Conservation (phyloP, 2,329 filamentous ascomycete genomes). For the Tolypocladium paradoxum region DNA sequence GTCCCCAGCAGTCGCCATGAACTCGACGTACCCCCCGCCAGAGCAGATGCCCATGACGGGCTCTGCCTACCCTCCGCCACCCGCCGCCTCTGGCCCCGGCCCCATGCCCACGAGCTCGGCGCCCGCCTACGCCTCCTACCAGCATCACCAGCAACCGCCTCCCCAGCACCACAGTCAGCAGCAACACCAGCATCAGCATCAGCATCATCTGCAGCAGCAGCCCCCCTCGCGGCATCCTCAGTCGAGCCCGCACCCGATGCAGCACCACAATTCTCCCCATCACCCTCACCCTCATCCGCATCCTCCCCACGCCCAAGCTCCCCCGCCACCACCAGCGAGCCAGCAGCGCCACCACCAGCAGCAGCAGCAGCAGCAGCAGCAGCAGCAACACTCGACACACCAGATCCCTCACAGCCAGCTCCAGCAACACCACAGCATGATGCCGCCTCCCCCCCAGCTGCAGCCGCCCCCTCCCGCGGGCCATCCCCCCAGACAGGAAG, state of each 20-base stretch:
- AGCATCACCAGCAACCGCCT: slow-evolving; percentile 12
- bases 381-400: background rate
- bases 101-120: slow-evolving; percentile 7
- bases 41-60: slow-evolving; percentile 18
- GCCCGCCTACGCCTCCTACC: slow-evolving; percentile 8
- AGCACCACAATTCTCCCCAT: slow-evolving; percentile 1
- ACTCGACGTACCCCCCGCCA: slow-evolving; percentile 17
- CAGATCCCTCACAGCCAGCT: background rate
- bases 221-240: slow-evolving; percentile 6
- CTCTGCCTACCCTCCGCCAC: slow-evolving; percentile 12
- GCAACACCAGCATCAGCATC: slow-evolving; percentile 14
- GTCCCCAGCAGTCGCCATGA: slow-evolving; percentile 12
- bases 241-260: slow-evolving; percentile 8
- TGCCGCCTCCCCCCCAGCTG: slow-evolving; percentile 7
- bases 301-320: slow-evolving; percentile 6
- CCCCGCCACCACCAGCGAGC: background rate
- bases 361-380: background rate
- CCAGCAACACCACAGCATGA: slow-evolving; percentile 5
- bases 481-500: slow-evolving; percentile 13
- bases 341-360: background rate
- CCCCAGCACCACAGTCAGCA: slow-evolving; percentile 7
- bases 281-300: slow-evolving; percentile 13
- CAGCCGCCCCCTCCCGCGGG: slow-evolving; percentile 3
- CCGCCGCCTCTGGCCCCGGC: slow-evolving; percentile 8
- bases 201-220: slow-evolving; percentile 2